phyloP scores from a whole-genome alignment of 2,329 filamentous ascomycete genomes.

The Ophiocordyceps sinensis region DNA sequence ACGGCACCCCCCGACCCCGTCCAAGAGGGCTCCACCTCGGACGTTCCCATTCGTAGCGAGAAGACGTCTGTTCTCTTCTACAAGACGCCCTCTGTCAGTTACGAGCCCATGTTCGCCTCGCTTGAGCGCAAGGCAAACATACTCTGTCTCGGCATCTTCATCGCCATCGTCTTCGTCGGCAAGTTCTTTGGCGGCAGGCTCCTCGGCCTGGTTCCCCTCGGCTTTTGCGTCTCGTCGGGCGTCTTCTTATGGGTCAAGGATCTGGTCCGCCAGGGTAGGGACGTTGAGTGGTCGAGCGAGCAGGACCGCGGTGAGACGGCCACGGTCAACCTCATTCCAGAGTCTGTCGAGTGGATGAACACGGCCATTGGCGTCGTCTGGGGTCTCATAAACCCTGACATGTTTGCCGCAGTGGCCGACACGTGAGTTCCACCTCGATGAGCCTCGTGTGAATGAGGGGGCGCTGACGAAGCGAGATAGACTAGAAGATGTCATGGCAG shows the following conservation, averaged over 20 bases:
- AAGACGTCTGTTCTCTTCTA: constrained; percentile 96
- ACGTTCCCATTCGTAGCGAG: constrained; percentile 90
- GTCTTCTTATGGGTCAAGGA: constrained; percentile 88
- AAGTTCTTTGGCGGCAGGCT: constrained; percentile 67
- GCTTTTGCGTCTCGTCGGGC: constrained; percentile 55
- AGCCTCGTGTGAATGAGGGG: too few species aligned
- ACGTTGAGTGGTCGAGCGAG: constrained; percentile 80
- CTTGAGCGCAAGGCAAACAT: constrained; percentile 63
- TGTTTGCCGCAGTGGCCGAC: constrained; percentile 86
- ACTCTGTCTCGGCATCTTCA: constrained; percentile 55
- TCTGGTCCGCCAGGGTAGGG: constrained; percentile 64
- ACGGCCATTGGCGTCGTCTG: constrained; percentile 71
- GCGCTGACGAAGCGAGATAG: constrained; percentile 4
- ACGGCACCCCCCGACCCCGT: constrained; percentile 84
- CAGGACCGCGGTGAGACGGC: constrained; percentile 73
- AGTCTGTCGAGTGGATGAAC: constrained; percentile 95
- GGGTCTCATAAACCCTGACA: constrained; percentile 87
- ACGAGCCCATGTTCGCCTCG: constrained; percentile 70
- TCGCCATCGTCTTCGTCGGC: constrained; percentile 62
- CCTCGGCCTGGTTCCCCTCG: constrained; percentile 62
- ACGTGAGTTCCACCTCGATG: constrained; percentile 29
- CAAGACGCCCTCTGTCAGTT: constrained; percentile 79
- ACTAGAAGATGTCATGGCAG: constrained; percentile 78
- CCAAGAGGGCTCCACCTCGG: constrained; percentile 67
- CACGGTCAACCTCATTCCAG: constrained; percentile 76